phyloP scores from a whole-genome alignment of 345 rosid species.

The Gossypium arboreum region DNA sequence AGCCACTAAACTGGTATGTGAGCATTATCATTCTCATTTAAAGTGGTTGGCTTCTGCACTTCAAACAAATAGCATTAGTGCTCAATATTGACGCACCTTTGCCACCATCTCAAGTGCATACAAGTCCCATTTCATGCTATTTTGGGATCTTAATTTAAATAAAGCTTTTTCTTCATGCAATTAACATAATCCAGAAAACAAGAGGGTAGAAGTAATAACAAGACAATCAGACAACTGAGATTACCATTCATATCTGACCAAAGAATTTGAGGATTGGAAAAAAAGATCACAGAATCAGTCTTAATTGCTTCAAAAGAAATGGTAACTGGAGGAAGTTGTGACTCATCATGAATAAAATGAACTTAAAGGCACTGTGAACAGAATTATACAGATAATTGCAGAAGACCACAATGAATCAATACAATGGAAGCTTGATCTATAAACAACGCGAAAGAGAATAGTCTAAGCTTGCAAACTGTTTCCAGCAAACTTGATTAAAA shows the following conservation, averaged over 20 bases:
- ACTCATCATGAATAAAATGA: constrained; percentile 1
- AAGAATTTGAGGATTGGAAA: neutral
- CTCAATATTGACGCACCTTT: neutral
- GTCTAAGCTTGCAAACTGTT: neutral
- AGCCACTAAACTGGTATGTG: neutral
- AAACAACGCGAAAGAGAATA: neutral
- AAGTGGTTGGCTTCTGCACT: neutral
- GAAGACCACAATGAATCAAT: neutral
- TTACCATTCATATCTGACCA: neutral
- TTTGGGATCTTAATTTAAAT: neutral
- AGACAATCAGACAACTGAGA: neutral
- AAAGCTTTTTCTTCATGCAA: neutral
- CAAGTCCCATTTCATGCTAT: neutral
- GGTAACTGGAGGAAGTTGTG: neutral
- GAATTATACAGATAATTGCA: neutral
- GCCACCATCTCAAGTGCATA: neutral
- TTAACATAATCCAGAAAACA: neutral
- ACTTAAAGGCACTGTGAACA: neutral
- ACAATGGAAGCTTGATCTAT: neutral
- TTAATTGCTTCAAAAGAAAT: constrained; percentile 5
- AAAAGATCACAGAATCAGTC: neutral
- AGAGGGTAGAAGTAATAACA: neutral
- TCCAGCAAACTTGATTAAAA: constrained; percentile 1
- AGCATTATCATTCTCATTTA: neutral
- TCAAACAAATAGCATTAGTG: neutral